Base-by-base conservation (phyloP, 2,329 filamentous ascomycete species). In the Epichloe typhina region DNA sequence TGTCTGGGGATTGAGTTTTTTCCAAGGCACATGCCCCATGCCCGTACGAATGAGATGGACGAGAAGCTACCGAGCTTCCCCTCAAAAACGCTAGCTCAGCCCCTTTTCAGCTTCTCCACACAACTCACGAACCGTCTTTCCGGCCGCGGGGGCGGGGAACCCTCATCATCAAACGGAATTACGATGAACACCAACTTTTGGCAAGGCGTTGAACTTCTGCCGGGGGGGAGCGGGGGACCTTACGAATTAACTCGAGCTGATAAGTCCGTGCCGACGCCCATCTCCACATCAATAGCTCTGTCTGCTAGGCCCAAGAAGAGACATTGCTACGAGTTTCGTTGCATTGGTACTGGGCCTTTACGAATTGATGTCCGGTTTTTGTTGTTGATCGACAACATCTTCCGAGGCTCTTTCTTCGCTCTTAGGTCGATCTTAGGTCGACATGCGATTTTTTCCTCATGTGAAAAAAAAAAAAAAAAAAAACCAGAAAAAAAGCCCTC, bases 291-390 rank as follows among this genome's bases (percentile, higher is more conserved):
- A 40, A 47, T 48, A 46, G 52, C 23, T 48, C 42, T 3, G 23
- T 31, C 4, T 45, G 39, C 49, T 48, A 44, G 21, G n/a, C 36
- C 52, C 35, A 35, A 42, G 48, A 42, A 13, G n/a, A 49, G 52
- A 42, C 48, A 53, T 51, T 47, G 46, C 52, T 51, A 49, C 52
- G 52, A 53, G 42, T 47, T 45, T 40, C 36, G 49, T 51, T 37
- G 49, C 51, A 44, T 39, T 37, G n/a, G n/a, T 19, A 23, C 23
- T 49, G 50, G 50, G n/a, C 7, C 40, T 36, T 4, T 21, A 36
- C 26, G 11, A 3, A 17, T 26, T 21, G n/a, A 33, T 8, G 46
- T 3, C 35, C 19, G 17, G 21, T 42, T 44, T 44, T 40, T n/a
- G 17, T 1, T 43, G 6, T 49, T 40, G 50, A 46, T 49, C 50